Percentiles rank a stretch among this genome's conserved stretches.
Conservation (phyloP, 176 grass and related monocot genomes). For the Pharus latifolius region DNA sequence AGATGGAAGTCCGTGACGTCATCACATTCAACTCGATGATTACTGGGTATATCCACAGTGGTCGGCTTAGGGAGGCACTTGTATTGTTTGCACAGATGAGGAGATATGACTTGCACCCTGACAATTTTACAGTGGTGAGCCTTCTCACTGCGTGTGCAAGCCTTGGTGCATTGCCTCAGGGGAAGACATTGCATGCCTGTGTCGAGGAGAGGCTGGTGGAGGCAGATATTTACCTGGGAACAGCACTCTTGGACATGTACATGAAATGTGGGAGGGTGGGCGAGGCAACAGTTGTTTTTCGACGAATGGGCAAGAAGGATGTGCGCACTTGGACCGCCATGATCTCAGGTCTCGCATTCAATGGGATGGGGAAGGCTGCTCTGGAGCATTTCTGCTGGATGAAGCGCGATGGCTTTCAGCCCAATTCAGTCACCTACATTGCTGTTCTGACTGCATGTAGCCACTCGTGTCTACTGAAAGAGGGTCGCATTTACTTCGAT, state of each 20-base stretch:
- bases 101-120: constrained; percentile 9
- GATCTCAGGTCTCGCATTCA: constrained; percentile 51
- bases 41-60: constrained; percentile 56
- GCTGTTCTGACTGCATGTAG: constrained; percentile 66
- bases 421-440: constrained; percentile 53
- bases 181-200: constrained; percentile 48
- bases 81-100: constrained; percentile 37
- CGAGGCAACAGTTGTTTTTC: constrained; percentile 39
- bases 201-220: constrained; percentile 42
- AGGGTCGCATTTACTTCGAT: constrained; percentile 42
- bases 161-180: constrained; percentile 60
- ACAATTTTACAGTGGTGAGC: constrained; percentile 57
- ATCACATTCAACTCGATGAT: constrained; percentile 73
- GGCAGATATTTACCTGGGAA: constrained; percentile 47
- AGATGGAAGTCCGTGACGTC: constrained; percentile 38
- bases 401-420: constrained; percentile 32
- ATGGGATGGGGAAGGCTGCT: constrained; percentile 55
- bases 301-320: constrained; percentile 37
- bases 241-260: constrained; percentile 72
- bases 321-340: constrained; percentile 47
- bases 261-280: constrained; percentile 64
- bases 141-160: constrained; percentile 66
- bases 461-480: constrained; percentile 42
- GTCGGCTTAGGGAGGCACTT: constrained; percentile 45
- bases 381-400: constrained; percentile 55